Base-by-base conservation (phyloP, 2,329 filamentous ascomycete genomes). In the Fusarium sp. region DNA sequence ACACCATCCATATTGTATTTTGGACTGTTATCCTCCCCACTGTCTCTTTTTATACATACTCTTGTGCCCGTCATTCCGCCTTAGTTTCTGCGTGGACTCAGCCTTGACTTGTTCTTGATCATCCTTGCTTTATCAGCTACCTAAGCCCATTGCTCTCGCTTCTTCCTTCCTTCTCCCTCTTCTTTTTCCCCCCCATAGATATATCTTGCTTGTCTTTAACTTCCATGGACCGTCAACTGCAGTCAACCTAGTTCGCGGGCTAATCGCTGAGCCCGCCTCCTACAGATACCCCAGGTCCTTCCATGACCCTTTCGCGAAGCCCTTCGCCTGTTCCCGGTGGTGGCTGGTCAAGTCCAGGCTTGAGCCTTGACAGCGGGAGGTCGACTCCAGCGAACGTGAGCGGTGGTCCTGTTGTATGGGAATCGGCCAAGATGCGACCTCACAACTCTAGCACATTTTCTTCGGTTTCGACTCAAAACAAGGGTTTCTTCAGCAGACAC, bases 251-350 rank as follows among this genome's bases (percentile, higher is more conserved):
- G 32, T 67, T 71, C 63, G 61, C 73, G 57, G 69, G 76, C 80
- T 81, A 78, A 81, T 66, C 68, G 74, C 62, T 74, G 68, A 75
- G 70, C 67, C 62, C 70, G 64, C 65, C 45, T 71, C 60, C 66
- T 68, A 47, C 63, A 89, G 87, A 89, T 79, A 91, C 87, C 58
- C 87, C 90, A 48, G 86, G 84, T 77, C 79, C 83, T 75, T 84
- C 85, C 78, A 98, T 98, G 95, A 93, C 93, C 76, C 85, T 96
- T 72, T 96, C 95, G 76, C 91, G 94, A 84, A 97, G 94, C 80
- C 94, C 95, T 57, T 98, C 94, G 63, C 96, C 95, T 71, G 89
- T 91, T 72, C 92, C 91, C 70, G 93, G 93, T 78, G 94, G 94
- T 80, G 95, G 95, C 77, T 98, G 96, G 95, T 91, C 94, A 64